Percentiles rank a stretch among this genome's conserved stretches.
phyloP scores from a whole-genome alignment of 805 yeast species.

The Nakazawaea populi region DNA sequence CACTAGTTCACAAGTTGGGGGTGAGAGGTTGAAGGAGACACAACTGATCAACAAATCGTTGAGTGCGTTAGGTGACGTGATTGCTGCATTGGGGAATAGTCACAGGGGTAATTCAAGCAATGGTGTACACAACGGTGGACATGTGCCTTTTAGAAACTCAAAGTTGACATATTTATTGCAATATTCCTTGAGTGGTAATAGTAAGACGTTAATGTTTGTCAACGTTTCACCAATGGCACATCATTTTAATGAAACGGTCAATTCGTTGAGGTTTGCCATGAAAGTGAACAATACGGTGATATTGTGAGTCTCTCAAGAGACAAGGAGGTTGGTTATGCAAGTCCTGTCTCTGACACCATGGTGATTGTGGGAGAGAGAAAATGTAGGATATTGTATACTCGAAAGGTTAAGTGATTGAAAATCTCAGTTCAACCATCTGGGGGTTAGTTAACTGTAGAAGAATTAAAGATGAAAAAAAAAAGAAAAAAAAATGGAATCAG shows the following conservation, averaged over 20 bases:
- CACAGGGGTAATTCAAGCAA: slow-evolving; percentile 15
- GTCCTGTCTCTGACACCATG: too few relatives aligned
- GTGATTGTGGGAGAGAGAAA: too few relatives aligned
- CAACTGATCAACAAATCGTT: slow-evolving; percentile 84
- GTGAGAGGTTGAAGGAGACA: slow-evolving; percentile 80
- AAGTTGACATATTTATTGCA: slow-evolving; percentile 78
- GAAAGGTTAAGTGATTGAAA: too few relatives aligned
- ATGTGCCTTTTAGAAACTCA: slow-evolving; percentile 67
- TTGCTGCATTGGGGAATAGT: slow-evolving; percentile 51
- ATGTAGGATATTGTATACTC: too few relatives aligned
- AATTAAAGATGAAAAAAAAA: not conserved
- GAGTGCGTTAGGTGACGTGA: slow-evolving; percentile 87
- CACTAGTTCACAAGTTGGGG: slow-evolving; percentile 66
- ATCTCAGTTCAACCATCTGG: too few relatives aligned
- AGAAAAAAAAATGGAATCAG: not conserved
- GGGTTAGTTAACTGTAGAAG: too few relatives aligned
- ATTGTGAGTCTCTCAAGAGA: not conserved
- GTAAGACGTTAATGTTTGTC: slow-evolving; percentile 92
- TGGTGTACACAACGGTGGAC: slow-evolving; percentile 20
- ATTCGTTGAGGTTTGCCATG: slow-evolving; percentile 84
- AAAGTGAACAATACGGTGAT: slow-evolving; percentile 60
- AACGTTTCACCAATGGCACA: slow-evolving; percentile 64
- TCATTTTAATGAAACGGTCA: slow-evolving; percentile 72
- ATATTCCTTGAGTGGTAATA: slow-evolving; percentile 75
- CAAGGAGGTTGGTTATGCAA: too few relatives aligned